A percentile compares a stretch with the other conserved stretches of the same genome.
Conservation (phyloP, 2,329 filamentous ascomycete genomes). For the Ophiostoma ips region DNA sequence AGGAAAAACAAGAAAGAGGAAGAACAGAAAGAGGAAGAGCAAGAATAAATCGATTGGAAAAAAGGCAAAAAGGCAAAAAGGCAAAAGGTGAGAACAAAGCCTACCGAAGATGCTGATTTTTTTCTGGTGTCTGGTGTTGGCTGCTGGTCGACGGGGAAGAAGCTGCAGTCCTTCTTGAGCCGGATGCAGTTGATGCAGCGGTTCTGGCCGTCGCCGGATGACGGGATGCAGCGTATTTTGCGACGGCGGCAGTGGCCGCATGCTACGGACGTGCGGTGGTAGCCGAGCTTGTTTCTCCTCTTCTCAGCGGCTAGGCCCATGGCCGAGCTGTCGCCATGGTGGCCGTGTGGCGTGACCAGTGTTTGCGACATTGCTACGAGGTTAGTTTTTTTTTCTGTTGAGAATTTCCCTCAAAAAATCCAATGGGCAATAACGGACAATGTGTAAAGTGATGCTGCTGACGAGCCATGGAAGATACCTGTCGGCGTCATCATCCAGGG, state of each 20-base stretch:
- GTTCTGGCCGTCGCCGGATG: constrained; percentile 55
- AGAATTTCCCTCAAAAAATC: no score
- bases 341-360: background rate
- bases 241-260: constrained; percentile 85
- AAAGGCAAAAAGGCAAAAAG: no score
- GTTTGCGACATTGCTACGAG: background rate
- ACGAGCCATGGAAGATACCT: background rate
- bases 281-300: constrained; percentile 79
- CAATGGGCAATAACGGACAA: no score
- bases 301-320: constrained; percentile 26
- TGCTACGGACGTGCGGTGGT: constrained; percentile 87
- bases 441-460: background rate
- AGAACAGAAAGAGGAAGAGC: no score
- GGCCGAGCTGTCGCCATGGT: constrained; percentile 16
- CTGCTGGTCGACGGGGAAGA: constrained; percentile 74
- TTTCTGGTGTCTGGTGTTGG: constrained; percentile 35
- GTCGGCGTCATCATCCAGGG: no score
- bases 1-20: no score
- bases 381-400: background rate
- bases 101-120: constrained; percentile 27
- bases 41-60: no score
- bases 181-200: constrained; percentile 88
- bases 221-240: constrained; percentile 82
- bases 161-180: constrained; percentile 87
- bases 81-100: constrained; percentile 14